Evolutionary conservation across 192 early-diverging fungal species (phyloP), one percentile per base, ranked within the genome.

Genomic region (Coemansia sp.): DNA sequence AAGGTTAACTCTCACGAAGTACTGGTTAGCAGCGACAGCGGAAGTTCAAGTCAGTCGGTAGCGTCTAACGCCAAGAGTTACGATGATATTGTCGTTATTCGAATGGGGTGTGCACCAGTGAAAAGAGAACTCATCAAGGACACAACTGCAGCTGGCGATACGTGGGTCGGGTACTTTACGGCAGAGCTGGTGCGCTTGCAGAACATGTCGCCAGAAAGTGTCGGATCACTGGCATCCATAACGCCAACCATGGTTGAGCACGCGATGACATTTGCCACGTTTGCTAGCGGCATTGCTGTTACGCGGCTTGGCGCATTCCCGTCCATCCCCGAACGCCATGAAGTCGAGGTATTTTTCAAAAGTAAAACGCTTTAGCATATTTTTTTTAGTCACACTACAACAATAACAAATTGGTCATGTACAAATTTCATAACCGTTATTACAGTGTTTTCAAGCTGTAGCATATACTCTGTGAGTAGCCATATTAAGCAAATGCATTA

Each of bases 151-250:
- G 81, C 81, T 1, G 81, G 81, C 20, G 81, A 83, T 47, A 75
- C 72, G 1, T 83, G 81, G 81, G 72, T 78, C 15, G 81, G 81
- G 15, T 83, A 72, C 56, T 83, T 83, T 75, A 69, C 48, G 2
- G 73, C 78, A 6, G 72, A 74, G 53, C 62, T 80, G 50, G 77
- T 72, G 22, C 58, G 69, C 6, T 21, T 58, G 37, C 77, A 80
- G 38, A 61, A 49, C 20, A 62, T 54, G 15, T 80, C 72, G 5
- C 72, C 71, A 0, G 71, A 80, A 22, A 74, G 68, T 57, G 69
- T 74, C 7, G 67, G 67, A 17, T 58, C 68, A 34, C 31, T 57
- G 26, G 70, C 66, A 0, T 20, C 62, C 21, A 37, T 78, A 34
- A 72, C 75, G 0, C 75, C 75, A 4, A 59, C 71, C 0, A 72